These are phyloP conservation scores for Poa annua DNA, from an alignment of 176 grass and related monocot genomes.

Conservation along the genomic window DNA sequence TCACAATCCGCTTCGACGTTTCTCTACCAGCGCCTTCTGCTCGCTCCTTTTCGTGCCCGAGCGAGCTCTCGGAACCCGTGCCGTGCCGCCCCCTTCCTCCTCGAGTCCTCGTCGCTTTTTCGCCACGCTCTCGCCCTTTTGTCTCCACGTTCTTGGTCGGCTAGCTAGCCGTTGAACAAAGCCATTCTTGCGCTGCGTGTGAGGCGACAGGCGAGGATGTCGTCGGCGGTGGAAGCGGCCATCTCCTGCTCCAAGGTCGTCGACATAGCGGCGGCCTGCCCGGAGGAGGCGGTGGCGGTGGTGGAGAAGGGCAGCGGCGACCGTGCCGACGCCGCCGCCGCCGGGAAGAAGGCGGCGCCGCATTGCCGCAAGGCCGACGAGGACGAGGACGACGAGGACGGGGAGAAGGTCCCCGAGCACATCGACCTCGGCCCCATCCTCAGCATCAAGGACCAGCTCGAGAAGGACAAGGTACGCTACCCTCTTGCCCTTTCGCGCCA, in stretches of 20 bases:
- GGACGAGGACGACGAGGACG: constrained; percentile 70
- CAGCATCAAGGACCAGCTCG: constrained; percentile 98
- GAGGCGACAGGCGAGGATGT: constrained; percentile 51
- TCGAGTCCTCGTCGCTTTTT: not conserved
- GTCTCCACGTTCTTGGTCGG: constrained; percentile 28
- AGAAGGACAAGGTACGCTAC: constrained; percentile 83
- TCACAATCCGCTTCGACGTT: constrained; percentile 40
- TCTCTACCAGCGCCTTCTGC: not conserved
- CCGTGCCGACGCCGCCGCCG: not conserved
- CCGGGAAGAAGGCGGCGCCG: constrained; percentile 45
- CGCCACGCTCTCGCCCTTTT: constrained; percentile 21
- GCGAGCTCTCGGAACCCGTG: constrained; percentile 36
- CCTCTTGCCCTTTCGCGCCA: not conserved
- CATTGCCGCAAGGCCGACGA: constrained; percentile 42
- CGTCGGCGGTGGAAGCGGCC: constrained; percentile 70
- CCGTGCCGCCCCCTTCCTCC: constrained; percentile 3
- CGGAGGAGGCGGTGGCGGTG: constrained; percentile 39
- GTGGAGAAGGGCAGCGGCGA: constrained; percentile 23
- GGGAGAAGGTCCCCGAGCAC: constrained; percentile 54
- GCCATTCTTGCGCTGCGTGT: constrained; percentile 1
- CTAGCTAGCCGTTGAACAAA: constrained; percentile 14
- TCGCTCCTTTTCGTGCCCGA: constrained; percentile 42
- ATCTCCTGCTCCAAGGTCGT: constrained; percentile 60
- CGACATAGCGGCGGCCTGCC: constrained; percentile 35
- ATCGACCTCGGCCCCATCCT: constrained; percentile 83